Evolutionary conservation across 352 stramenopile species (phyloP).

Genomic region (Phytophthora melonis): DNA sequence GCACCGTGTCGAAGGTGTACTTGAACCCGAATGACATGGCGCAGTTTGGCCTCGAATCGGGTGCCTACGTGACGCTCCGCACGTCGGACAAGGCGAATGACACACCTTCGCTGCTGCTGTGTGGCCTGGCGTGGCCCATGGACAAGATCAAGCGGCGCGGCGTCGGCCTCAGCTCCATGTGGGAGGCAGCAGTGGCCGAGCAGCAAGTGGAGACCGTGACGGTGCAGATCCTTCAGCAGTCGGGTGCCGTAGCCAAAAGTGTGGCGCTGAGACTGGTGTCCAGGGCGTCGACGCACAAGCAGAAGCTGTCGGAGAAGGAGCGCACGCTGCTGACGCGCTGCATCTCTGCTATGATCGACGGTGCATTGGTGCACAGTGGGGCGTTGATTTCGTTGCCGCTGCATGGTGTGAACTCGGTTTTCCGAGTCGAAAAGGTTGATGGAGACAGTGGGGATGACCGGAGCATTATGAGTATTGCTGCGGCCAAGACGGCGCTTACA

Average conservation of each 20-base stretch:
- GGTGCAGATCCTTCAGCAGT: conserved; percentile 37
- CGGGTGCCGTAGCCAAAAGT: conserved; percentile 27
- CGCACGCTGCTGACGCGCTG: conserved; percentile 60
- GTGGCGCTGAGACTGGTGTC: conserved; percentile 55
- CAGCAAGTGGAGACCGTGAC: conserved; percentile 32
- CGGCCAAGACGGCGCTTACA: conserved; percentile 39
- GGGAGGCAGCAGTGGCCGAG: conserved; percentile 56
- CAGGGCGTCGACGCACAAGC: conserved; percentile 29
- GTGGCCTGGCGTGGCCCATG: conserved; percentile 74
- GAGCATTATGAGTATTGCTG: conserved; percentile 35
- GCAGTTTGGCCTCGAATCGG: conserved; percentile 46
- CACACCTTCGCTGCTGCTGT: conserved; percentile 51
- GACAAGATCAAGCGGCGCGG: conserved; percentile 73
- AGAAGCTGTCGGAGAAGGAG: conserved; percentile 65
- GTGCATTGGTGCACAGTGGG: conserved; percentile 57
- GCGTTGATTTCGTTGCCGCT: conserved; percentile 70
- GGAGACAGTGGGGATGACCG: conserved; percentile 6
- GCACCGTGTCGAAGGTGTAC: conserved; percentile 75
- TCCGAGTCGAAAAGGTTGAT: conserved; percentile 50
- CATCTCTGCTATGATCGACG: conserved; percentile 72
- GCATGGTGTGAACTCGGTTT: conserved; percentile 65
- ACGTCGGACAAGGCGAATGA: conserved; percentile 9
- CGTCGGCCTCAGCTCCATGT: conserved; percentile 78
- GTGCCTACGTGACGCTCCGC: conserved; percentile 47
- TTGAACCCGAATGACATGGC: conserved; percentile 69